phyloP scores from a whole-genome alignment of 345 rosid species.

The Acer saccharum region DNA sequence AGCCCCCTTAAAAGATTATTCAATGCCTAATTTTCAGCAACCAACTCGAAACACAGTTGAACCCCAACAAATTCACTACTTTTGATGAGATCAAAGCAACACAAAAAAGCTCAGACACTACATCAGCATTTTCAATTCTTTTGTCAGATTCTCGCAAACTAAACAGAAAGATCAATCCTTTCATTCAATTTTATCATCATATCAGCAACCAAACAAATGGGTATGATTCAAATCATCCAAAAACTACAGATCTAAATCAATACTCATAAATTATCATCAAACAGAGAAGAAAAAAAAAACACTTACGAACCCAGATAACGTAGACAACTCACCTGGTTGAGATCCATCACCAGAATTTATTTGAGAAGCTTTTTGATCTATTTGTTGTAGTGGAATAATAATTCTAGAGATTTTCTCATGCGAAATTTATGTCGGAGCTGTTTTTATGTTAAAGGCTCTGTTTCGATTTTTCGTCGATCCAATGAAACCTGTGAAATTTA shows the following conservation, averaged over 20 bases:
- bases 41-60: not conserved
- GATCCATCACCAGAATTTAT: constrained; percentile 37
- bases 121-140: not conserved
- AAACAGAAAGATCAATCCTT: not conserved
- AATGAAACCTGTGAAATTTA: not conserved
- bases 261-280: not conserved
- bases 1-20: not conserved
- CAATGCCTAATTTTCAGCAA: not conserved
- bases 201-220: constrained; percentile 11
- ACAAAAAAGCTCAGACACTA: not conserved
- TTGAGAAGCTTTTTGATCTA: not conserved
- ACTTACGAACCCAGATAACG: not conserved
- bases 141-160: not conserved
- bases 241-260: constrained; percentile 12
- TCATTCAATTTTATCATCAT: not conserved
- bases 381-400: not conserved
- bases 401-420: not conserved
- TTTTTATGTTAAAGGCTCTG: not conserved
- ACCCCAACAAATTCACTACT: not conserved
- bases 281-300: not conserved
- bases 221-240: not conserved
- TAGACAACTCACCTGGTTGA: constrained; percentile 39
- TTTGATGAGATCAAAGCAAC: not conserved
- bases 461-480: not conserved
- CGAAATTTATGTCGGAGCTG: not conserved